These are phyloP conservation scores for Aspergillus calidoustus DNA, from an alignment of 2,329 filamentous ascomycete species.

Conservation along the genomic window DNA sequence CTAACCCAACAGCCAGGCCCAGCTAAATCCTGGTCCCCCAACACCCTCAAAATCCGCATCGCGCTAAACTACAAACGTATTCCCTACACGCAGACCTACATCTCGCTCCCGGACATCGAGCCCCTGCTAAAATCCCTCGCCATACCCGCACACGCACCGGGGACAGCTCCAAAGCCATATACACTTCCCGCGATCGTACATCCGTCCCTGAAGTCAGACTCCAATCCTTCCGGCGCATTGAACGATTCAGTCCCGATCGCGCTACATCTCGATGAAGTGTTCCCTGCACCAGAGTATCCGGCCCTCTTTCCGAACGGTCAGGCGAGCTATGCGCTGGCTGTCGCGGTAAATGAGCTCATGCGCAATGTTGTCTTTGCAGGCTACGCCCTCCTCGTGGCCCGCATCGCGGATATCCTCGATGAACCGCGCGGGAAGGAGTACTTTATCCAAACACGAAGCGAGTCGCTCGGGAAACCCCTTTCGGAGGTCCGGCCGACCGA, in stretches of 20 bases:
- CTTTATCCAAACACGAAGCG: background rate
- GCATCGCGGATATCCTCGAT: background rate
- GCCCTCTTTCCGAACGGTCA: background rate
- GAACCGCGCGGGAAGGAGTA: background rate
- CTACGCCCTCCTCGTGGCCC: background rate
- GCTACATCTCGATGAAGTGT: background rate
- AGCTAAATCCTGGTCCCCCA: background rate
- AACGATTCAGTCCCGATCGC: background rate
- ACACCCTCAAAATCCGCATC: background rate
- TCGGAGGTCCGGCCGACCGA: background rate
- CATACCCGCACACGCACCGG: background rate
- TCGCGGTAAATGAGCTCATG: background rate
- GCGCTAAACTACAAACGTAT: background rate
- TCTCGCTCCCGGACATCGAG: background rate
- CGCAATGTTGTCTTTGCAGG: background rate
- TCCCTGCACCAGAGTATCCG: background rate
- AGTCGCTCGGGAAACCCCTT: background rate
- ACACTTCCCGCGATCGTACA: background rate
- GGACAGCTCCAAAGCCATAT: background rate
- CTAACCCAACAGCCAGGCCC: background rate
- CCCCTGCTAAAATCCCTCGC: background rate
- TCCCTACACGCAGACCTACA: background rate
- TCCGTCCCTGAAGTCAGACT: background rate
- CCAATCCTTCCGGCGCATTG: background rate
- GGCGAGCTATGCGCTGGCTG: background rate